These are phyloP conservation scores for Rhodotorula sp. DNA, from an alignment of 1,284 basidiomycete species.

Conservation along the genomic window DNA sequence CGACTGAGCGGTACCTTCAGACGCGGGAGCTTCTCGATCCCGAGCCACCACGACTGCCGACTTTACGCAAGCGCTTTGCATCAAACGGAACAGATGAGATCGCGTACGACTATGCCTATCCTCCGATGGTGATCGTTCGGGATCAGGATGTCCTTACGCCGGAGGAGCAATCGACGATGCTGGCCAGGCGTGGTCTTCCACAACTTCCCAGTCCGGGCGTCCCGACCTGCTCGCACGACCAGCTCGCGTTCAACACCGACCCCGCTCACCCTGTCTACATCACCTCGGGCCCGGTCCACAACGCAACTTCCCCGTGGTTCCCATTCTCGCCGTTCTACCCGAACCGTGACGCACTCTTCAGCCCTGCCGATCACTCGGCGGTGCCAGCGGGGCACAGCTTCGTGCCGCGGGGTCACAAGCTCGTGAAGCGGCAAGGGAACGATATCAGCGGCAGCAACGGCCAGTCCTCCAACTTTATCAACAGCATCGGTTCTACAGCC, in stretches of 20 bases:
- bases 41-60: constrained; percentile 46
- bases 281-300: neutral
- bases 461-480: constrained; percentile 59
- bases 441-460: constrained; percentile 51
- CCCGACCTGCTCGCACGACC: constrained; percentile 66
- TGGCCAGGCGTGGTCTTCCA: constrained; percentile 23
- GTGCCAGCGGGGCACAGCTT: neutral
- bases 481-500: constrained; percentile 61
- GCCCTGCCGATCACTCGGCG: constrained; percentile 6
- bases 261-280: constrained; percentile 57
- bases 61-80: constrained; percentile 51
- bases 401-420: neutral
- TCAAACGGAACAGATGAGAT: neutral
- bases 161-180: constrained; percentile 15
- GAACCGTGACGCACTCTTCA: neutral
- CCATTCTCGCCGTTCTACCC: neutral
- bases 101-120: constrained; percentile 44
- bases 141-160: constrained; percentile 62
- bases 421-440: constrained; percentile 28
- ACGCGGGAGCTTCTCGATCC: constrained; percentile 61
- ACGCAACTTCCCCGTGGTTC: neutral
- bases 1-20: constrained; percentile 66
- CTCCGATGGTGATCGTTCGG: constrained; percentile 65
- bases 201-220: constrained; percentile 23
- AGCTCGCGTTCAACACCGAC: constrained; percentile 65